Conservation (phyloP, 345 rosid genomes). For the Gossypium anomalum region DNA sequence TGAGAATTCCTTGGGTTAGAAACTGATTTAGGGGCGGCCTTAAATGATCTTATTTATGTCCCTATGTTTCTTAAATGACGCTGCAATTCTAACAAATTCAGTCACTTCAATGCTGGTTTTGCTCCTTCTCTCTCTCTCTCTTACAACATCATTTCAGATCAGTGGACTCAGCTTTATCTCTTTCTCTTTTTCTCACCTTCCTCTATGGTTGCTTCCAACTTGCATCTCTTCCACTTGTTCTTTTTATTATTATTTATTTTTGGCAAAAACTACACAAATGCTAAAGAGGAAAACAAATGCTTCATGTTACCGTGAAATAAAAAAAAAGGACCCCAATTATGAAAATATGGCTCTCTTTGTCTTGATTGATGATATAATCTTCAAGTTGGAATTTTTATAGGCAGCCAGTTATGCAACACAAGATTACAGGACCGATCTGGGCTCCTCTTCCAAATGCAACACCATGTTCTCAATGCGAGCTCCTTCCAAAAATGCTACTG, state of each 20-base stretch:
- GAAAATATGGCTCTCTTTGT: background rate
- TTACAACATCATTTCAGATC: constrained; percentile 23
- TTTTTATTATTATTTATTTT: background rate
- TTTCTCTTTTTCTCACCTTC: background rate
- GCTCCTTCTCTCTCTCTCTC: constrained; percentile 6
- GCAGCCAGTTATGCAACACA: constrained; percentile 35
- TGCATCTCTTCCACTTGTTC: background rate
- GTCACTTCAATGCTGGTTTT: constrained; percentile 43
- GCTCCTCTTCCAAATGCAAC: constrained; percentile 61
- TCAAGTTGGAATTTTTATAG: constrained; percentile 17
- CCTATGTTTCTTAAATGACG: background rate
- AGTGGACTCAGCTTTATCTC: background rate
- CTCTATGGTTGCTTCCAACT: background rate
- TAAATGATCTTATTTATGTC: background rate
- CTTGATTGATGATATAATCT: background rate
- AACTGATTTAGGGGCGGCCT: background rate
- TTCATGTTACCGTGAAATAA: background rate
- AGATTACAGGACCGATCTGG: constrained; percentile 45
- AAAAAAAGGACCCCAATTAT: background rate
- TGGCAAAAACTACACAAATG: background rate
- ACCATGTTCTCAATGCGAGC: constrained; percentile 44
- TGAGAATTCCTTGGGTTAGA: background rate
- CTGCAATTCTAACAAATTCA: constrained; percentile 32
- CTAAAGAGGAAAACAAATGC: background rate
- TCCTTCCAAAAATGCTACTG: constrained; percentile 28